Conservation (phyloP, 305 asterid species). For the Stenogyne calaminthoides region DNA sequence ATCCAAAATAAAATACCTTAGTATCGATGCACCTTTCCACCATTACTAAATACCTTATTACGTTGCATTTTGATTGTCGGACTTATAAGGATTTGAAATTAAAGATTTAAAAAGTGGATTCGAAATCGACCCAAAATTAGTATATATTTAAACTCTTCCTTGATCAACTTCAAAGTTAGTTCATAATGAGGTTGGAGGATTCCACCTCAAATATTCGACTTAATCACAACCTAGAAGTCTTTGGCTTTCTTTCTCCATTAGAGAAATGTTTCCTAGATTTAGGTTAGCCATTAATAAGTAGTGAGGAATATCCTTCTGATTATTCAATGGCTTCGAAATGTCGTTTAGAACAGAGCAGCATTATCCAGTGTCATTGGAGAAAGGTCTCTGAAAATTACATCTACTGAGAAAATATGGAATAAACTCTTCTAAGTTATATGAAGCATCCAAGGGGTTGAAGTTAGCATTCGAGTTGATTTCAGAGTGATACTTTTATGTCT, state of each 20-base stretch:
- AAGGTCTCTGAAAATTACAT: too few species aligned
- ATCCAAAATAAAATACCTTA: not conserved
- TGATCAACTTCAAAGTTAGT: not conserved
- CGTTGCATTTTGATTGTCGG: not conserved
- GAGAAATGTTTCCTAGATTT: not conserved
- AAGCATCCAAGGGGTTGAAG: not conserved
- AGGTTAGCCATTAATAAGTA: not conserved
- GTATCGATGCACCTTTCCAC: not conserved
- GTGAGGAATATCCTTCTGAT: not conserved
- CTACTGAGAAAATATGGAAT: too few species aligned
- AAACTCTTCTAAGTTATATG: not conserved
- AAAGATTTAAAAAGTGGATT: not conserved
- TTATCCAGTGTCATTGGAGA: too few species aligned
- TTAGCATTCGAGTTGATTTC: not conserved
- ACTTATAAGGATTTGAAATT: not conserved
- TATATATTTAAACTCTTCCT: not conserved
- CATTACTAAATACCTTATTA: not conserved
- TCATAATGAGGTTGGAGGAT: not conserved
- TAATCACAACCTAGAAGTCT: not conserved
- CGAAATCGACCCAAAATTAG: not conserved
- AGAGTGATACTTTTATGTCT: not conserved
- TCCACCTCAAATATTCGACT: not conserved
- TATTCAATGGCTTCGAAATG: too few species aligned
- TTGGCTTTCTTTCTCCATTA: not conserved
- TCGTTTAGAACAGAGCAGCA: too few species aligned